Evolutionary conservation across 2,329 filamentous ascomycete species (phyloP), one percentile per base, ranked within the genome.

Genomic region (Plectosphaerella sp.): DNA sequence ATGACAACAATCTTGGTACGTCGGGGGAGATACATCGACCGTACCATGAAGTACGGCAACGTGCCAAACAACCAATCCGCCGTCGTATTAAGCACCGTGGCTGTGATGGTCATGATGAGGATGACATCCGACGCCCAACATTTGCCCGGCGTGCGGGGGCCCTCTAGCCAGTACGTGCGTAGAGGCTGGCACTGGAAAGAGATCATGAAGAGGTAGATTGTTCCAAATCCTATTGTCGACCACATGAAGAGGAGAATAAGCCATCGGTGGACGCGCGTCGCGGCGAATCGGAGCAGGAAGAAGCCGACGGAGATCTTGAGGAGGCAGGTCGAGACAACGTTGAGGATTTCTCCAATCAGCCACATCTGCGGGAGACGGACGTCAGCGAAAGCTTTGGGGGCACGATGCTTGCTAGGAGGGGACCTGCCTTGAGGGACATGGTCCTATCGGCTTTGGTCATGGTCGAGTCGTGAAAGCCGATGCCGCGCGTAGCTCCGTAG

Each of bases 271-370:
- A 47, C 16, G n/a, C 61, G 62, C 15, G 62, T 59, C 52, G 68
- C 60, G 12, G 71, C 68, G 49, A 75, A 67, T 50, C 73, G 72
- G 14, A 73, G 63, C 25, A 75, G 64, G 51, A 74, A 72, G 53
- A 62, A 67, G 15, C 68, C 70, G 54, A 75, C 72, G 22, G 72
- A 75, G 12, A 74, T 61, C 53, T 75, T 75, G 49, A 57, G 55
- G 20, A 57, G 55, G 24, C 55, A 57, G 50, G 64, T 67, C 2
- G 62, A 60, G 10, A 72, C 51, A 22, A 73, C 66, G 53, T 75
- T 75, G 25, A 70, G 61, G 1, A 68, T 63, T 51, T 74, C 72
- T 48, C 72, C 73, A n/a, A 67, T 66, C 67, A 70, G 75, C 63
- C 66, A 67, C 59, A 62, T 66, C 62, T 67, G 25, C 25, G 0